phyloP scores from a whole-genome alignment of 306 rosid species.

The Sechiopsis laciniata region DNA sequence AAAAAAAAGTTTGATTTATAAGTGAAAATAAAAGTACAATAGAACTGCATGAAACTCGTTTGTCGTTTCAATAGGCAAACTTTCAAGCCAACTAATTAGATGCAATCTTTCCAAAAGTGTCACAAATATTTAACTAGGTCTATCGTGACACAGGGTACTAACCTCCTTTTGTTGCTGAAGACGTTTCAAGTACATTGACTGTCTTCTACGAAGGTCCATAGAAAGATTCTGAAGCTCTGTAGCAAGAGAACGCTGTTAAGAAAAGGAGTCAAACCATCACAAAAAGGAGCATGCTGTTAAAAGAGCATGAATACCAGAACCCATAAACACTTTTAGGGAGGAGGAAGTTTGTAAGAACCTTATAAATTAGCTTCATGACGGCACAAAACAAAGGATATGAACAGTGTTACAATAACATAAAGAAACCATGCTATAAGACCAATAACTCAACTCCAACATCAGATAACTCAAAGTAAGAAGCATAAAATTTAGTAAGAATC shows the following conservation, averaged over 20 bases:
- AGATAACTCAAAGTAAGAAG: not conserved
- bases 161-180: conserved; percentile 77
- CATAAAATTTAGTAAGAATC: conserved; percentile 5
- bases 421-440: not conserved
- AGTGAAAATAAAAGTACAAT: not conserved
- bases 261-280: conserved; percentile 41
- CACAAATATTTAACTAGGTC: not conserved
- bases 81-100: not conserved
- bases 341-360: not conserved
- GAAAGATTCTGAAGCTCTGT: conserved; percentile 77
- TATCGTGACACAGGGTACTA: conserved; percentile 5
- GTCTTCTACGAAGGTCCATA: conserved; percentile 64
- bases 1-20: not conserved
- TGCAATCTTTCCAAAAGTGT: not conserved
- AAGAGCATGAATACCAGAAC: conserved; percentile 28
- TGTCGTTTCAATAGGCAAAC: not conserved
- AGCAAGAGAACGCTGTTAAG: conserved; percentile 71
- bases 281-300: conserved; percentile 18
- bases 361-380: not conserved
- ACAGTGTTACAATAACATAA: not conserved
- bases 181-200: conserved; percentile 59
- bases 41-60: not conserved
- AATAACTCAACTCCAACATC: not conserved
- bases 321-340: not conserved
- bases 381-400: not conserved